phyloP scores from a whole-genome alignment of 768 basidiomycete genomes.

The Lentinula sp. region DNA sequence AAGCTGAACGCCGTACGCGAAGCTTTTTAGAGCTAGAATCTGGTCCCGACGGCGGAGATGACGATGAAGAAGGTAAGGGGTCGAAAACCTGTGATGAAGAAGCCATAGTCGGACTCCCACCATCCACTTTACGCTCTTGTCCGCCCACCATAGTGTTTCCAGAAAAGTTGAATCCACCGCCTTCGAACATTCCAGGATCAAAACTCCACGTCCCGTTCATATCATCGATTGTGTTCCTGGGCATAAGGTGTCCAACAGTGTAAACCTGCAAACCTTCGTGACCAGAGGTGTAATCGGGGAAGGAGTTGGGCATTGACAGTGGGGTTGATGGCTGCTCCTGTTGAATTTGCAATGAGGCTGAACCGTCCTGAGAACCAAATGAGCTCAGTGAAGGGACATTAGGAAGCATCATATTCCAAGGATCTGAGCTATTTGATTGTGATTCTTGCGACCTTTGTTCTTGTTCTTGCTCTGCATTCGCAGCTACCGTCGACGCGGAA shows the following conservation, averaged over 20 bases:
- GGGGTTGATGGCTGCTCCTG: constrained; percentile 20
- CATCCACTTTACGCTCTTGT: constrained; percentile 3
- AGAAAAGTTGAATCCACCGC: constrained; percentile 17
- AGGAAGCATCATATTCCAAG: constrained; percentile 4
- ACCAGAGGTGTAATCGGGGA: constrained; percentile 10
- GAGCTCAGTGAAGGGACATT: constrained; percentile 1
- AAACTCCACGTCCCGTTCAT: constrained; percentile 58
- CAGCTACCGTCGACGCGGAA: neutral
- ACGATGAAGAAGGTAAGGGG: constrained; percentile 24
- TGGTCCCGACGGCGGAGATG: constrained; percentile 12
- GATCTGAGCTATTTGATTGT: neutral
- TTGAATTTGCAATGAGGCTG: neutral
- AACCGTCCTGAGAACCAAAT: neutral
- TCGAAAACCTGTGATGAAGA: constrained; percentile 30
- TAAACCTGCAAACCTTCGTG: constrained; percentile 76
- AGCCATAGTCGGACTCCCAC: constrained; percentile 1
- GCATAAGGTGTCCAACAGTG: constrained; percentile 73
- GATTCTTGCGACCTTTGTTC: neutral
- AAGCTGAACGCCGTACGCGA: constrained; percentile 69
- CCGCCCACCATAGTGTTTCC: constrained; percentile 11
- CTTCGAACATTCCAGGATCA: constrained; percentile 23
- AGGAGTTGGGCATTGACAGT: constrained; percentile 19
- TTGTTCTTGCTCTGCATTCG: constrained; percentile 1
- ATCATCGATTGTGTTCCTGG: constrained; percentile 44
- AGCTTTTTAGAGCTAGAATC: constrained; percentile 34